Evolutionary conservation across 2,329 filamentous ascomycete species (phyloP).

Genomic region (Sarocladium kiliense): DNA sequence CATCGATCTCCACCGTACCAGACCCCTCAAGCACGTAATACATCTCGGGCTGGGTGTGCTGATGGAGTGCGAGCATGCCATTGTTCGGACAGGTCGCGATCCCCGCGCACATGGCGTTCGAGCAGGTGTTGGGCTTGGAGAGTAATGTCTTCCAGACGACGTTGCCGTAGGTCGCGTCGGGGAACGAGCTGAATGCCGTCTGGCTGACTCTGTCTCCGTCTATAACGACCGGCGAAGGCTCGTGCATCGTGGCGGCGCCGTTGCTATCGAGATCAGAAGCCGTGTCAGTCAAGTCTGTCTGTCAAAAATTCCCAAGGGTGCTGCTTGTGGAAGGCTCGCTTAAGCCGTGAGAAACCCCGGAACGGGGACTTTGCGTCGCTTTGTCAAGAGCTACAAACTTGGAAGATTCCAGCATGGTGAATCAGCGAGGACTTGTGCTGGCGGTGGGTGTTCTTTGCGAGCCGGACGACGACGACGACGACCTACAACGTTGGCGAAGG

Average conservation of each 20-base stretch:
- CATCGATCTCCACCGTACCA: slow-evolving; percentile 18
- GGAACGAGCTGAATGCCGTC: background rate
- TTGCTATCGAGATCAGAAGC: background rate
- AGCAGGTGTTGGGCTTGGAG: slow-evolving; percentile 14
- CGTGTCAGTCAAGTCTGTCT: background rate
- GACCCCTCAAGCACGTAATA: slow-evolving; percentile 19
- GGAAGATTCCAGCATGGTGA: no score
- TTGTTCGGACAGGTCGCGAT: slow-evolving; percentile 18
- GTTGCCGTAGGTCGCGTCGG: slow-evolving; percentile 10
- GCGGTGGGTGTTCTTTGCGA: no score
- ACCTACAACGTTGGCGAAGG: no score
- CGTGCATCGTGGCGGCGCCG: background rate
- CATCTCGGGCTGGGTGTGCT: slow-evolving; percentile 20
- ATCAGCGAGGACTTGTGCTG: no score
- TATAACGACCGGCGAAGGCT: background rate
- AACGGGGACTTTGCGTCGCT: background rate
- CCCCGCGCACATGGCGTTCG: slow-evolving; percentile 13
- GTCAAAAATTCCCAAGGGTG: no score
- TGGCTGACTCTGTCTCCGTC: background rate
- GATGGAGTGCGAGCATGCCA: slow-evolving; percentile 18
- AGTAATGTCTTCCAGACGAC: slow-evolving; percentile 19
- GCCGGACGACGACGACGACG: no score
- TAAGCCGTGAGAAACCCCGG: no score
- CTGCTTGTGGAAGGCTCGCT: no score
- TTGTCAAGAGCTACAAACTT: background rate